Percentiles rank a stretch among this genome's conserved stretches.
Conservation (phyloP, 169 alveolate species). For the Theileria annulata region DNA sequence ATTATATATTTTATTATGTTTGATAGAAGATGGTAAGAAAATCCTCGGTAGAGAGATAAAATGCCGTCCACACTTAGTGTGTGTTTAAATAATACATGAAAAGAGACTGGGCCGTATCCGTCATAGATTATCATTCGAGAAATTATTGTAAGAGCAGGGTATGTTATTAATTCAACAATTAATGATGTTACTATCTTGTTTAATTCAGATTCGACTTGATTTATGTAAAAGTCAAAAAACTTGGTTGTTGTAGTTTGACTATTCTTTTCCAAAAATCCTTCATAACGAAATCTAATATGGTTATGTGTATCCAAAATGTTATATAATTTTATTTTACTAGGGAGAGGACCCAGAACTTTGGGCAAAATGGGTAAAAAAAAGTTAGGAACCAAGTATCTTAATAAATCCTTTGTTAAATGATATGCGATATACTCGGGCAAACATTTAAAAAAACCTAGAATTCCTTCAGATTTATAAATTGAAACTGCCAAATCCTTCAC, state of each 20-base stretch:
- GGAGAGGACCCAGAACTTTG: background rate
- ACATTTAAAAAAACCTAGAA: slow-evolving; percentile 52
- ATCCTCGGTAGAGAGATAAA: slow-evolving; percentile 46
- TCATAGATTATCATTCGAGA: slow-evolving; percentile 57
- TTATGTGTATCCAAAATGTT: background rate
- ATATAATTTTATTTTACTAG: slow-evolving; percentile 7
- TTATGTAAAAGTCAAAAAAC: slow-evolving; percentile 4
- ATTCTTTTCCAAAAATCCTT: background rate
- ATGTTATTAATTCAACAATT: slow-evolving; percentile 52
- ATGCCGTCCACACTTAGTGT: slow-evolving; percentile 34
- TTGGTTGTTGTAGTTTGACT: background rate
- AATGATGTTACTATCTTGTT: slow-evolving; percentile 1
- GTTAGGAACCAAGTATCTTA: slow-evolving; percentile 42
- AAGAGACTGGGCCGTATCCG: slow-evolving; percentile 17
- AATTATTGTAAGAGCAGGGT: slow-evolving; percentile 45
- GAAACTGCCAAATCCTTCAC: slow-evolving; percentile 32
- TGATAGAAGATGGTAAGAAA: slow-evolving; percentile 35
- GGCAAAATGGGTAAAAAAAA: slow-evolving; percentile 32
- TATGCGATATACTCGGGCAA: slow-evolving; percentile 33
- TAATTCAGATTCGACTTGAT: background rate
- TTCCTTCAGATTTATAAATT: slow-evolving; percentile 29
- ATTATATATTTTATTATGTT: slow-evolving; percentile 11
- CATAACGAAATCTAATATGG: background rate
- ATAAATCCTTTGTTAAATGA: slow-evolving; percentile 28
- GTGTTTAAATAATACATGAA: slow-evolving; percentile 1